Base-by-base conservation (phyloP, 805 yeast genomes). In the Teunomyces lycoperdinae region DNA sequence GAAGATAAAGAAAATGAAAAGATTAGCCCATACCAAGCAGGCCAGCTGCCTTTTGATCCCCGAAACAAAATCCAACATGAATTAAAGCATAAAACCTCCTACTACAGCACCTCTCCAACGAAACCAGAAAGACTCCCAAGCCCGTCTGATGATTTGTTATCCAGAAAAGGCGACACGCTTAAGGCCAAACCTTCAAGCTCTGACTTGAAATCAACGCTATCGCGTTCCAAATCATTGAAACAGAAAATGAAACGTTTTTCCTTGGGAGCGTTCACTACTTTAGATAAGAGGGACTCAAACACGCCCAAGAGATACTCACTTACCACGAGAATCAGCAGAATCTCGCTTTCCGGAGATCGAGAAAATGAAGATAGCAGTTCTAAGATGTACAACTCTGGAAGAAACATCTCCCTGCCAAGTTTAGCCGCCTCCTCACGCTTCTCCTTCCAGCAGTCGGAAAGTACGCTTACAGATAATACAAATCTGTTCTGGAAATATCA, bases 401-500 rank as follows among this genome's bases (percentile, higher is more conserved):
- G 27, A 6, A 46, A 43, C 34, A 16, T 11, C 5, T 45, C 51
- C 5, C 44, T 44, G 17, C 35, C 46, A 9, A 45, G 46, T 14
- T 20, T 48, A 24, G 20, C 46, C 9, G 30, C 46, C 5, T 29
- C 30, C 11, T 30, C 50, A 6, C 9, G 34, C 31, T 20, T 48
- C 50, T 30, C 30, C 46, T 39, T 36, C 45, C 41, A 47, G 46
- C 20, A 45, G 5, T 32, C 45, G 2, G 53, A 52, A 30, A 41
- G 49, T 8, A 51, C 44, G 26, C 39, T 38, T 14, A 34, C 39
- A 9, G 30, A 42, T 34, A n/a, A 31, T 30, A 41, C 44, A 10
- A 47, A 64, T 17, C 74, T 72, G 13, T 78, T 73, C 53, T 83
- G 85, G 83, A 84, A 83, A 58, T 85, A 84, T 56, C 90, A 85